phyloP scores from a whole-genome alignment of 2,329 filamentous ascomycete genomes.

The Talaromyces albobiverticillius region DNA sequence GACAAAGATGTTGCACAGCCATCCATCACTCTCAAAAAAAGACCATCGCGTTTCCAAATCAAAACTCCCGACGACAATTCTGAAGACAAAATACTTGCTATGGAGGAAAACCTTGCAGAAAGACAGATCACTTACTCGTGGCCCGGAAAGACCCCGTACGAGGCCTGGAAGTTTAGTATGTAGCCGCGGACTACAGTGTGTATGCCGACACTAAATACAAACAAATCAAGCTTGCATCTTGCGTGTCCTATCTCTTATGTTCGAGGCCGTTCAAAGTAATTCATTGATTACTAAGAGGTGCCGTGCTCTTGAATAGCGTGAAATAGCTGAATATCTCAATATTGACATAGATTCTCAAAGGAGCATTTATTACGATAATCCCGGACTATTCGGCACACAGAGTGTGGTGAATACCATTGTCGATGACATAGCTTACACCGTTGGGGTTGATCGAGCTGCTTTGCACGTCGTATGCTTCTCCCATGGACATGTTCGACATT shows the following conservation, averaged over 20 bases:
- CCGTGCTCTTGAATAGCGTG: neutral
- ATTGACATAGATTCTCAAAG: slow-evolving; percentile 31
- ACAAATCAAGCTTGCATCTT: slow-evolving; percentile 24
- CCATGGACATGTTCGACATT: neutral
- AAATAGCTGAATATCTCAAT: neutral
- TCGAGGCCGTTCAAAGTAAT: slow-evolving; percentile 49
- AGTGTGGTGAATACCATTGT: slow-evolving; percentile 56
- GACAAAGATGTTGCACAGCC: slow-evolving; percentile 17
- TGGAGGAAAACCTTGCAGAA: slow-evolving; percentile 13
- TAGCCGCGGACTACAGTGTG: neutral
- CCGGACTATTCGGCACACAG: slow-evolving; percentile 58
- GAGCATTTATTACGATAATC: slow-evolving; percentile 63
- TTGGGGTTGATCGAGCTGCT: slow-evolving; percentile 52
- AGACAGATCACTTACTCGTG: slow-evolving; percentile 44
- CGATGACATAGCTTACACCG: slow-evolving; percentile 60
- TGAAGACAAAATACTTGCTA: slow-evolving; percentile 19
- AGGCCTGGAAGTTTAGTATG: slow-evolving; percentile 54
- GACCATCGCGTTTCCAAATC: slow-evolving; percentile 23
- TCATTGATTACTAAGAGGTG: slow-evolving; percentile 58
- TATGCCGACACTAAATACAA: neutral
- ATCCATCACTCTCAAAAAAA: slow-evolving; percentile 26
- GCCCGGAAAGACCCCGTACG: slow-evolving; percentile 53
- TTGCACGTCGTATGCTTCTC: slow-evolving; percentile 55
- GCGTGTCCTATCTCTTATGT: slow-evolving; percentile 56
- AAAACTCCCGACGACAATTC: slow-evolving; percentile 28